Percentiles rank a stretch among this genome's conserved stretches.
These are phyloP conservation scores for Diaporthe vexans DNA, from an alignment of 2,329 filamentous ascomycete genomes.

Conservation along the genomic window DNA sequence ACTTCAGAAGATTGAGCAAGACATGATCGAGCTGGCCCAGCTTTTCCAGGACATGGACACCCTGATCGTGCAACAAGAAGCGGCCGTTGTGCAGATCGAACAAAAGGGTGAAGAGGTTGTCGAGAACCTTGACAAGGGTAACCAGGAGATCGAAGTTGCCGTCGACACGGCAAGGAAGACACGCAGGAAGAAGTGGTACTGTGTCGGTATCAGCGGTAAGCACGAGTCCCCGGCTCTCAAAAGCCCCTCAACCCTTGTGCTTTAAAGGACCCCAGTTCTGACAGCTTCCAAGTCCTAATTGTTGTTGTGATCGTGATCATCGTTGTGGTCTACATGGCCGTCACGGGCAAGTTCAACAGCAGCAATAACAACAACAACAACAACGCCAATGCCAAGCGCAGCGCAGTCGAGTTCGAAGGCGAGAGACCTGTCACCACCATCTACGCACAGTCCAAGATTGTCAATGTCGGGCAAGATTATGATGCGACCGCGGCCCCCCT, in stretches of 20 bases:
- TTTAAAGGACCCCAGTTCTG: constrained; percentile 43
- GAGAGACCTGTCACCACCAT: constrained; percentile 43
- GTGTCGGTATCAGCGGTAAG: constrained; percentile 80
- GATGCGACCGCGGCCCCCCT: constrained; percentile 39
- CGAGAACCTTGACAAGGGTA: constrained; percentile 87
- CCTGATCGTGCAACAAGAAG: constrained; percentile 88
- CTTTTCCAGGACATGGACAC: constrained; percentile 92
- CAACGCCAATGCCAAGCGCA: constrained; percentile 46
- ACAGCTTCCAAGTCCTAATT: constrained; percentile 54
- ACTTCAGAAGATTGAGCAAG: constrained; percentile 91
- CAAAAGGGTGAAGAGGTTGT: constrained; percentile 88
- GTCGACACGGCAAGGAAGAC: constrained; percentile 85
- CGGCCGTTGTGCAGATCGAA: constrained; percentile 84
- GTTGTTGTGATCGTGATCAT: constrained; percentile 66
- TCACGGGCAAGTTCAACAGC: constrained; percentile 46
- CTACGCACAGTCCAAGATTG: constrained; percentile 46
- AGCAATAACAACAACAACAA: constrained; percentile 48
- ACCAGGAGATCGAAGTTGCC: constrained; percentile 84
- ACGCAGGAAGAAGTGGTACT: constrained; percentile 97
- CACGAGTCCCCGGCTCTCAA: constrained; percentile 35
- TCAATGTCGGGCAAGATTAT: constrained; percentile 36
- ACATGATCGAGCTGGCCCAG: constrained; percentile 88
- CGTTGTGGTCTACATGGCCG: constrained; percentile 63
- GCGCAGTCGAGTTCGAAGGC: constrained; percentile 45
- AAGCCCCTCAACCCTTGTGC: neutral